Evolutionary conservation across 495 filamentous ascomycete species (phyloP).

Genomic region (Xylaria telfairii): DNA sequence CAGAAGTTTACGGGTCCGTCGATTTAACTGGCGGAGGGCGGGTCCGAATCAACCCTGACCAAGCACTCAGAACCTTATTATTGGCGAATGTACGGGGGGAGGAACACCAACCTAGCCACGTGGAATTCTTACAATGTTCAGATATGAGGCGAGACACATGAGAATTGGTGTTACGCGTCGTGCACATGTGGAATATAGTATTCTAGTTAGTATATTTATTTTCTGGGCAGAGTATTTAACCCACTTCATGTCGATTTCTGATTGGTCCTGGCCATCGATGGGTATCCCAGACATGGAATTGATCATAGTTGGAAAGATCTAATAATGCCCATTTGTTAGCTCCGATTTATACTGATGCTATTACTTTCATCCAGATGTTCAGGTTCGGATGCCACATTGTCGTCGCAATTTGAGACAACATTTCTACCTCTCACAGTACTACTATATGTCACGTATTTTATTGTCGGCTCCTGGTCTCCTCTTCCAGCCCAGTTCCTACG

Average conservation of each 20-base stretch:
- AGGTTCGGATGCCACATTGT: not conserved
- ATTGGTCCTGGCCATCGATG: not conserved
- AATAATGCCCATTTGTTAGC: not conserved
- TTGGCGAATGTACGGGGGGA: slow-evolving; percentile 21
- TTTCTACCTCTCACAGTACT: not conserved
- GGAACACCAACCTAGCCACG: slow-evolving; percentile 12
- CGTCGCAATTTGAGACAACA: not conserved
- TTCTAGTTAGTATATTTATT: not conserved
- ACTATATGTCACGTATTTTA: not conserved
- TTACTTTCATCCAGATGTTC: not conserved
- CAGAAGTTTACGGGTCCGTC: not conserved
- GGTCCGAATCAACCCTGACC: not conserved
- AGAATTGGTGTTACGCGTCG: not conserved
- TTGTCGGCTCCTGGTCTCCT: not conserved
- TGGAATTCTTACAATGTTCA: slow-evolving; percentile 5
- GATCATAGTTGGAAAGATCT: not conserved
- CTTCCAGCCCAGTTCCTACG: not conserved
- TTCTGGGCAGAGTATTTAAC: not conserved
- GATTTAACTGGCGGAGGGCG: not conserved
- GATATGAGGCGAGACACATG: not conserved
- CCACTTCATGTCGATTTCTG: not conserved
- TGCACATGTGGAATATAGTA: not conserved
- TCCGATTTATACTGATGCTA: not conserved
- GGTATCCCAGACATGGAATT: not conserved
- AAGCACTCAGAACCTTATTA: not conserved